phyloP scores from a whole-genome alignment of 1,284 basidiomycete species.

The Thecaphora thlaspeos region DNA sequence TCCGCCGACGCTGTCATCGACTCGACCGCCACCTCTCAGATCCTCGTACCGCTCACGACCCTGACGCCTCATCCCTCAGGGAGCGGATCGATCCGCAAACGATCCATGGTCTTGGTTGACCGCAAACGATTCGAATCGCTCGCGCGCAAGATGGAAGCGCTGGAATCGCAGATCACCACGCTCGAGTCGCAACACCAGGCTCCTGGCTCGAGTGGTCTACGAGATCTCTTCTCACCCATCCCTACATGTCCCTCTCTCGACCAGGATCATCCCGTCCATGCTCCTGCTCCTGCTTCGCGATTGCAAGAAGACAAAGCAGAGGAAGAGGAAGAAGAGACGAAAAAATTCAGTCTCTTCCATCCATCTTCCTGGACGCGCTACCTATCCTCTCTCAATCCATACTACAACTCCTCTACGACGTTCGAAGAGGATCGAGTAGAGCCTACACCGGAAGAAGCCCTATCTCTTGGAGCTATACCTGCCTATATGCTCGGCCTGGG shows the following conservation, averaged over 20 bases:
- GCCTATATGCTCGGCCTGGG: conserved; percentile 42
- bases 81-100: conserved; percentile 42
- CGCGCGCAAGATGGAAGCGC: conserved; percentile 37
- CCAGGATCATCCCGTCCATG: too few species aligned
- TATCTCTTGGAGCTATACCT: conserved; percentile 35
- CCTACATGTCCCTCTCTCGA: too few species aligned
- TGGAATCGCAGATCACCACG: conserved; percentile 26
- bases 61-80: conserved; percentile 40
- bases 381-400: conserved; percentile 28
- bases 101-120: conserved; percentile 48
- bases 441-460: conserved; percentile 11
- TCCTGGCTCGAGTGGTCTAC: too few species aligned
- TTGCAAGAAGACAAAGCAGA: neutral
- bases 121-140: conserved; percentile 42
- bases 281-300: conserved; percentile 1
- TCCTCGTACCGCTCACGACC: conserved; percentile 36
- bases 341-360: neutral
- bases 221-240: conserved; percentile 9
- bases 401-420: conserved; percentile 11
- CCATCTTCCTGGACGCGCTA: conserved; percentile 16
- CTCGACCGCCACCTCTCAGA: neutral
- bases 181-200: conserved; percentile 1
- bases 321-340: neutral
- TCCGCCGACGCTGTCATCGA: too few species aligned
- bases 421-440: conserved; percentile 17